Evolutionary conservation across 345 rosid genomes (phyloP), one percentile per base, ranked within the genome.

Genomic region (Eucalyptus curtisii): DNA sequence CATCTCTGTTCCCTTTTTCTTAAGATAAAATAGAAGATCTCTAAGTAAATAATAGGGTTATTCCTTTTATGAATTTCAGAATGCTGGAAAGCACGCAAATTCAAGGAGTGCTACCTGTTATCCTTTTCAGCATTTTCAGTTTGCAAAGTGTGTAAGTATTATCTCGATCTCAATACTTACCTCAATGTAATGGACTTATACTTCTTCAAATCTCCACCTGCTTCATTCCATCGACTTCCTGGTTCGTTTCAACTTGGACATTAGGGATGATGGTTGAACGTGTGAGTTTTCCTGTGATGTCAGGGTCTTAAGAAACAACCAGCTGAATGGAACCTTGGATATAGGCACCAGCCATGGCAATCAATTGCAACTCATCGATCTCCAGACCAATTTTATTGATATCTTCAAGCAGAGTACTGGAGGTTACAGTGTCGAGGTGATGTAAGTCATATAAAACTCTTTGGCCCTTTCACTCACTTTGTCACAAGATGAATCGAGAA

Each of bases 81-180:
- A 88, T 90, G 90, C 90, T 97, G 97, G 96, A 97, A 89, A 40
- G 25, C 42, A 92, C 94, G 40, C 85, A 87, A 37, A 91, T 98
- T 49, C 47, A 14, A 86, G 99, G 98, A 84, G 16, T 50, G 66
- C 89, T 98, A 89, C 99, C 99, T 57, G 7, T 24, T 49, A 40
- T 49, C 9, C 87, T 96, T 49, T 98, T 97, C 92, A 92, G 92
- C 92, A 94, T 95, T 88, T 9, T 88, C 86, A 49, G 90, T 64
- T 93, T 98, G 89, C 95, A 96, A 92, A 95, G 95, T 4, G 95
- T 95, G 99, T 98, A 86, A 93, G 99, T 90, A 22, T 45, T 61
- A 37, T 47, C 61, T 53, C 79, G 37, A 66, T 86, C 86, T 89
- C 53, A 55, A 87, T 33, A 45, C 48, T 68, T 47, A 20, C 53